Conservation (phyloP, 108 stramenopile species). For the Ochromonas danica region DNA sequence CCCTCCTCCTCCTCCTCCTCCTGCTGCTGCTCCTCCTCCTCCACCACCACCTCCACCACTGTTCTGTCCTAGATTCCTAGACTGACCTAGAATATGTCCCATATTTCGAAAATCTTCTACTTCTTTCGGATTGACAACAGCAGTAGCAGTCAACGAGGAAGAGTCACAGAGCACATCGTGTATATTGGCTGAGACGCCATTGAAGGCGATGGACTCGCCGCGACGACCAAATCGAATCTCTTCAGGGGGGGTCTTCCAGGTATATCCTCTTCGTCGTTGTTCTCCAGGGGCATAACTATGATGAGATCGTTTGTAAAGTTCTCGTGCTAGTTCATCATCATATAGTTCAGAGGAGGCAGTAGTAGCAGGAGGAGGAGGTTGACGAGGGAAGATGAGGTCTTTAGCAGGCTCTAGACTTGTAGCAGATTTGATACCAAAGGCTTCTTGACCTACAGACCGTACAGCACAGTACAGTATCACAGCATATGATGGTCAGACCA, state of each 20-base stretch:
- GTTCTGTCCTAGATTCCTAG: conserved; percentile 53
- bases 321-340: not conserved
- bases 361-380: conserved; percentile 36
- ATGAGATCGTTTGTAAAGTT: conserved; percentile 50
- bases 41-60: too few species aligned
- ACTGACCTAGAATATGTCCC: conserved; percentile 52
- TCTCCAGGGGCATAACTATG: conserved; percentile 59
- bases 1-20: too few species aligned
- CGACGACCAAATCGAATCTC: conserved; percentile 43
- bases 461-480: too few species aligned
- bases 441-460: conserved; percentile 28
- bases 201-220: conserved; percentile 37
- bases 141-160: not conserved
- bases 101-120: conserved; percentile 50
- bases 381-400: conserved; percentile 59
- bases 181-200: conserved; percentile 53
- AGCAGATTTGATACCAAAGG: not conserved
- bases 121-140: conserved; percentile 27
- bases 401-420: conserved; percentile 48
- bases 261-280: conserved; percentile 63
- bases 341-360: not conserved
- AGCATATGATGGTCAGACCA: too few species aligned
- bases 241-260: conserved; percentile 48
- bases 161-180: too few species aligned
- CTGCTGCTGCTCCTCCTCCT: too few species aligned